phyloP scores from a whole-genome alignment of 176 grass and related monocot species.

The Oryza australiensis region DNA sequence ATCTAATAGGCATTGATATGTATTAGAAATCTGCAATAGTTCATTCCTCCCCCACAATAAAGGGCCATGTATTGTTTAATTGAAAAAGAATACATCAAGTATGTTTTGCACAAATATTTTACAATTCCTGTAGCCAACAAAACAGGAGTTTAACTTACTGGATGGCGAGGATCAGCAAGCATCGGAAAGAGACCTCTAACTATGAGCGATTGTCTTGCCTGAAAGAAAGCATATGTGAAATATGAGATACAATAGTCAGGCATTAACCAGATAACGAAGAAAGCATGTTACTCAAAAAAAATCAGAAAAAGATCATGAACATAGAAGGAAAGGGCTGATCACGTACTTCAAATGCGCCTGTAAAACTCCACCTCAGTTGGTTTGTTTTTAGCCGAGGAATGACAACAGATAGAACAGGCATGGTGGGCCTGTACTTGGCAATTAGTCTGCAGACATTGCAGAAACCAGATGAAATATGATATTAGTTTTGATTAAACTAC shows the following conservation, averaged over 20 bases:
- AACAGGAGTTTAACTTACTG: constrained; percentile 58
- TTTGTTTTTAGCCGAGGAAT: constrained; percentile 99
- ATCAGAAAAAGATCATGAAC: not conserved
- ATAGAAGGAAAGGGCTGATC: constrained; percentile 21
- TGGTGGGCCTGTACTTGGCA: constrained; percentile 94
- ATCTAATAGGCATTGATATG: not conserved
- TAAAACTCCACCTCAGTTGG: constrained; percentile 97
- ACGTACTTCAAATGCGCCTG: constrained; percentile 87
- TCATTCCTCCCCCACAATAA: not conserved
- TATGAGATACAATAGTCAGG: constrained; percentile 15
- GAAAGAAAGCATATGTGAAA: constrained; percentile 31
- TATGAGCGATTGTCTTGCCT: constrained; percentile 98
- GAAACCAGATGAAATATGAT: not conserved
- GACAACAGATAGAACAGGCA: constrained; percentile 97
- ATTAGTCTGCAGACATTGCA: constrained; percentile 64
- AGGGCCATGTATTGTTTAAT: constrained; percentile 9
- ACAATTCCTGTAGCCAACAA: not conserved
- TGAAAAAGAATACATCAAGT: not conserved
- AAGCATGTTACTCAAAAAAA: not conserved
- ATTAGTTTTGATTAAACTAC: constrained; percentile 1
- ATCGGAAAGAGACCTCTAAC: constrained; percentile 97
- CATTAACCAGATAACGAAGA: not conserved
- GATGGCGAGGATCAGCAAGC: constrained; percentile 96
- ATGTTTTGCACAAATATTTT: not conserved
- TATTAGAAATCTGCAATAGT: constrained; percentile 9